phyloP scores from a whole-genome alignment of 2,329 filamentous ascomycete species.

The Emergomyces orientalis region DNA sequence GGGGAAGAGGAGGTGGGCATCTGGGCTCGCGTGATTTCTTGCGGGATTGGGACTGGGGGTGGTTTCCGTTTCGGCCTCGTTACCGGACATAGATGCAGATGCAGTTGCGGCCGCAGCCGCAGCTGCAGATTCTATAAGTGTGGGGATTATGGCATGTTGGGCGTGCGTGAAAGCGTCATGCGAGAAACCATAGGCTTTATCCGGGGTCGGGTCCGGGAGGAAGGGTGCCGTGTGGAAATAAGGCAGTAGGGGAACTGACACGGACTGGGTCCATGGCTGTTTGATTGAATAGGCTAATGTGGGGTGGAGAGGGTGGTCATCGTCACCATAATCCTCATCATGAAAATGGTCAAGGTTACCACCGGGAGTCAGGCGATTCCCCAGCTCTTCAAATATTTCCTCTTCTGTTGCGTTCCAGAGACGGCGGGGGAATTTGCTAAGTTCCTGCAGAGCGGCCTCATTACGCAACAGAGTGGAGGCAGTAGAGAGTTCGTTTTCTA shows the following conservation, averaged over 20 bases:
- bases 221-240: conserved; percentile 1
- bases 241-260: neutral
- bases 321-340: neutral
- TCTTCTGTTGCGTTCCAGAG: conserved; percentile 5
- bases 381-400: neutral
- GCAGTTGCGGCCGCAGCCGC: neutral
- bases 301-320: neutral
- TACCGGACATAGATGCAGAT: neutral
- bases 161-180: conserved; percentile 1
- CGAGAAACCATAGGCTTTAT: conserved; percentile 1
- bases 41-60: neutral
- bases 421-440: neutral
- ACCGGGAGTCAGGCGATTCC: neutral
- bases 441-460: neutral
- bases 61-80: too few relatives aligned
- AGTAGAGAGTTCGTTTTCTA: neutral
- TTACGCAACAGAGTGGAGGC: neutral
- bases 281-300: conserved; percentile 3
- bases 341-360: neutral
- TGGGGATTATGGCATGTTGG: conserved; percentile 1
- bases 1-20: neutral
- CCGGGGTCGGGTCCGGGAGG: neutral
- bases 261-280: conserved; percentile 1
- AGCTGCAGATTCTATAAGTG: neutral
- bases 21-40: neutral